These are phyloP conservation scores for Thalassiosira allenii DNA, from an alignment of 352 stramenopile genomes.

Conservation along the genomic window DNA sequence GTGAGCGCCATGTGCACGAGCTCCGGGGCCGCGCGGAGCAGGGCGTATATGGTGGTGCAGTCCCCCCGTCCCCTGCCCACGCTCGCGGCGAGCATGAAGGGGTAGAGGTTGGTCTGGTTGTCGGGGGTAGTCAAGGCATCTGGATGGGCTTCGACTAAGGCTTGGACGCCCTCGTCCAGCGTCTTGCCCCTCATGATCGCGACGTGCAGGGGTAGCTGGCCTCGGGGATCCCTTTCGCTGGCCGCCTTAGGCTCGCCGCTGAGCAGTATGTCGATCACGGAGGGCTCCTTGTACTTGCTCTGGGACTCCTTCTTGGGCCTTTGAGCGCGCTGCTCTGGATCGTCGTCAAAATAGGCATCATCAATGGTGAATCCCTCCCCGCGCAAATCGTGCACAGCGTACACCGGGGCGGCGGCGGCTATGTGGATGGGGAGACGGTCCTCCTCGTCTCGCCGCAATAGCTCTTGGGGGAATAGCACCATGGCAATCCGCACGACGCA, in stretches of 20 bases:
- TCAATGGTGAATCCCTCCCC: conserved; percentile 70
- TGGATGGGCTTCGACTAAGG: conserved; percentile 42
- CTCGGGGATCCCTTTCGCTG: conserved; percentile 41
- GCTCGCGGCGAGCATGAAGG: conserved; percentile 61
- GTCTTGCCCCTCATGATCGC: conserved; percentile 68
- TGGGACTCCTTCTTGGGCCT: conserved; percentile 43
- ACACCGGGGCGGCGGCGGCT: conserved; percentile 60
- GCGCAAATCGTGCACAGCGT: conserved; percentile 69
- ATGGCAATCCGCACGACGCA: conserved; percentile 69
- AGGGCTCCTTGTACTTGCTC: conserved; percentile 57
- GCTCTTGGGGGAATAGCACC: conserved; percentile 65
- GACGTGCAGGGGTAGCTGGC: conserved; percentile 65
- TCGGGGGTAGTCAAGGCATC: conserved; percentile 45
- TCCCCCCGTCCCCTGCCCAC: conserved; percentile 40
- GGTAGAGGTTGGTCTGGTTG: conserved; percentile 53
- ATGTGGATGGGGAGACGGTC: conserved; percentile 64
- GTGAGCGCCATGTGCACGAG: conserved; percentile 48
- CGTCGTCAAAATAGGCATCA: conserved; percentile 62
- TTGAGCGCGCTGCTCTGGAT: conserved; percentile 21
- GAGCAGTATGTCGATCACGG: conserved; percentile 71
- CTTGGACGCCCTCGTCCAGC: conserved; percentile 50
- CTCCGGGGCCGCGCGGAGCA: conserved; percentile 49
- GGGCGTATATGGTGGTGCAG: conserved; percentile 57
- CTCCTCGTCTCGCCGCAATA: conserved; percentile 56
- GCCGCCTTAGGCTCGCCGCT: conserved; percentile 33